Percentiles rank a stretch among this genome's conserved stretches.
phyloP scores from a whole-genome alignment of 257 asterid genomes.

The Solanum peruvianum region DNA sequence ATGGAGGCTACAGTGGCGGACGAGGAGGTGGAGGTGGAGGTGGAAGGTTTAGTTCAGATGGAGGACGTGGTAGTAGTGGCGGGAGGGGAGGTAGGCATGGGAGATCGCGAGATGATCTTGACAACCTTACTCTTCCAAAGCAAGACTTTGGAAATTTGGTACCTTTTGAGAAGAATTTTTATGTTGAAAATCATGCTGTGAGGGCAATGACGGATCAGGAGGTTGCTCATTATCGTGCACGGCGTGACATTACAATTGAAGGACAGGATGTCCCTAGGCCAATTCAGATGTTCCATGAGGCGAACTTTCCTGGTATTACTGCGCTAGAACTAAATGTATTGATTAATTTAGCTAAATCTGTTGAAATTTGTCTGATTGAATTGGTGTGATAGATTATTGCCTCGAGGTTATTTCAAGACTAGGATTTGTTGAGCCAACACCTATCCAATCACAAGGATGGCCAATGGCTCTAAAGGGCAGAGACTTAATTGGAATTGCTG shows the following conservation, averaged over 20 bases:
- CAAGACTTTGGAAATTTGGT: conserved; percentile 71
- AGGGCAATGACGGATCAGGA: conserved; percentile 72
- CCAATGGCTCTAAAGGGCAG: conserved; percentile 96
- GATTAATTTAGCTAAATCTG: background rate
- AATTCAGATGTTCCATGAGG: conserved; percentile 67
- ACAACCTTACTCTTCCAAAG: conserved; percentile 57
- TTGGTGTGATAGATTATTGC: conserved; percentile 47
- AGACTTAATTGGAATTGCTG: conserved; percentile 86
- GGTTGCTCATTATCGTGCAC: conserved; percentile 51
- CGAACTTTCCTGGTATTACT: conserved; percentile 66
- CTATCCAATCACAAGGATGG: conserved; percentile 96
- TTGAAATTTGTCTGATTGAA: conserved; percentile 4
- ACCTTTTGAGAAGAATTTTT: conserved; percentile 69
- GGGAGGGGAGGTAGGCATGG: conserved; percentile 42
- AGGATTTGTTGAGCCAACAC: conserved; percentile 85
- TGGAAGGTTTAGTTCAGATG: conserved; percentile 27
- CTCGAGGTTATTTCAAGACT: conserved; percentile 67
- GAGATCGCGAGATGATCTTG: conserved; percentile 52
- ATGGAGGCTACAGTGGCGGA: conserved; percentile 2
- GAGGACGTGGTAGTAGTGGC: conserved; percentile 27
- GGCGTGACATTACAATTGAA: conserved; percentile 64
- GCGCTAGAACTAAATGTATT: background rate
- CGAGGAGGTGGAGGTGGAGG: conserved; percentile 11
- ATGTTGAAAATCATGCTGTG: conserved; percentile 63
- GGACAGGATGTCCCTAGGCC: conserved; percentile 83